Evolutionary conservation across 176 grass and related monocot species (phyloP).

Genomic region (Bothriochloa decipiens): DNA sequence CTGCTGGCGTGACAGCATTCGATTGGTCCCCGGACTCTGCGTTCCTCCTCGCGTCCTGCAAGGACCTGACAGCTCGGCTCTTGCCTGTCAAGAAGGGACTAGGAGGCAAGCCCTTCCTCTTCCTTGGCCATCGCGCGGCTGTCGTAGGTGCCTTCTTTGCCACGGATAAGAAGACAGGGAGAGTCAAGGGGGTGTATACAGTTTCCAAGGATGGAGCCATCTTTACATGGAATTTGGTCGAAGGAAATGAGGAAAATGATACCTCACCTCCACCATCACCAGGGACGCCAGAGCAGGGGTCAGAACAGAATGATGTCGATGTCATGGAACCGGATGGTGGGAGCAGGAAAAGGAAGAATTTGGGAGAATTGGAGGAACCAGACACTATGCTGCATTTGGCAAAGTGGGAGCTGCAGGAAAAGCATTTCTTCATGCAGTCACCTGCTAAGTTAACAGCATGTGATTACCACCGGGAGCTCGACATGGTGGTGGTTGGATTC

Average conservation of each 20-base stretch:
- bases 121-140: conserved; percentile 74
- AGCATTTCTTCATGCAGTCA: conserved; percentile 88
- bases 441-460: conserved; percentile 79
- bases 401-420: conserved; percentile 74
- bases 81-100: conserved; percentile 59
- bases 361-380: conserved; percentile 43
- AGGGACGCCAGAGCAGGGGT: conserved; percentile 57
- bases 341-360: conserved; percentile 58
- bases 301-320: conserved; percentile 33
- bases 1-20: conserved; percentile 69
- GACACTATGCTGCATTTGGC: conserved; percentile 54
- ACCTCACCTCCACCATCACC: conserved; percentile 55
- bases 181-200: conserved; percentile 63
- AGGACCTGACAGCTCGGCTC: conserved; percentile 79
- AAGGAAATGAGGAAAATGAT: conserved; percentile 44
- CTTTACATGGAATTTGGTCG: conserved; percentile 80
- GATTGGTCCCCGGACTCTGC: conserved; percentile 94
- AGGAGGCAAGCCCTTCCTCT: conserved; percentile 69
- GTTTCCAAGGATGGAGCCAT: conserved; percentile 88
- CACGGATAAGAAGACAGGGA: conserved; percentile 69
- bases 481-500: conserved; percentile 92
- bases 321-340: conserved; percentile 45
- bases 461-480: conserved; percentile 83
- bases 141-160: conserved; percentile 74
- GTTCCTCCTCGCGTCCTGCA: conserved; percentile 78